Base-by-base conservation (phyloP, 306 rosid species). In the Cucurbita moschata region DNA sequence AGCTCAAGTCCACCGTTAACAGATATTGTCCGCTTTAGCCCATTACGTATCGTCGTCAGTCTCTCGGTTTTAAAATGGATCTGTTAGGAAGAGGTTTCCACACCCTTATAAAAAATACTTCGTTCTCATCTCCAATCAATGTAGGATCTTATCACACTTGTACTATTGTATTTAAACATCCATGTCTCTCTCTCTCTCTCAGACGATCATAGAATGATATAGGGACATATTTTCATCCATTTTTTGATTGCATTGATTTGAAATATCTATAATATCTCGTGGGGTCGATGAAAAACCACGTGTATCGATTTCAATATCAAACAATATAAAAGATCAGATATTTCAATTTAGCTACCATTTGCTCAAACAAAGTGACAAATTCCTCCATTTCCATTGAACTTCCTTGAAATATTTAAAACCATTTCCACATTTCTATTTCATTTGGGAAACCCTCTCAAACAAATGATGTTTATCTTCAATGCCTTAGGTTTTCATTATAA, bases 401-500 rank as follows among this genome's bases (percentile, higher is more conserved):
- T 60, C 19, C 9, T 55, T 19, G 37, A 59, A 59, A 59, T 60
- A 60, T 60, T 60, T 26, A 59, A 59, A 59, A 61, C 19, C 11
- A 61, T 61, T 37, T 61, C 35, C 60, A 55, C 0, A 13, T 61
- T 35, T 61, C 11, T 7, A 13, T 61, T 35, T 61, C 11, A 18
- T 40, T 42, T 65, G 42, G 15, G 1, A 63, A 38, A 63, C 50
- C 13, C 51, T 64, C 72, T 43, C 15, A 66, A 39, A 64, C 9
- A 66, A 67, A 43, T n/a, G 51, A 64, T 64, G 71, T 67, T 67
- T 43, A 67, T 67, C 54, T 67, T 44, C 51, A 44, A 44, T 46
- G 6, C 6, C 72, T 67, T 46, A 8, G 37, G 13, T 21, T 21
- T 44, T 67, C 72, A 44, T 44, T 67, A 44, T 21, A 44, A 67